A percentile compares a stretch with the other conserved stretches of the same genome.
Evolutionary conservation across 1,284 basidiomycete genomes (phyloP).

Genomic region (Bjerkandera adusta): DNA sequence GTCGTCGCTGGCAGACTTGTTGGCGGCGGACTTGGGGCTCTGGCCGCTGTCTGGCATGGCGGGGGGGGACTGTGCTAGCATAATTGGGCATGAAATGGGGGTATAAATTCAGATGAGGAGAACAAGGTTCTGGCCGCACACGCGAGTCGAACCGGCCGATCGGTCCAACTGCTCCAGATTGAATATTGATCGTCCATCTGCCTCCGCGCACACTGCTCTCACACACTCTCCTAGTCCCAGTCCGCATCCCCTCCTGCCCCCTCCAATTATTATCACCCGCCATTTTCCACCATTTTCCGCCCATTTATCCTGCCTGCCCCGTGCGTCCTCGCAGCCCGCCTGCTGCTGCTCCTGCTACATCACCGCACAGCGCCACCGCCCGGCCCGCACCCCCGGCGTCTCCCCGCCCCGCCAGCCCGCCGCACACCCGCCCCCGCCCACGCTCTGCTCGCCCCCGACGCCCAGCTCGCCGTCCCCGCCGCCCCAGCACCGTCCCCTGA

Average conservation of each 20-base stretch:
- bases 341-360: too few relatives aligned
- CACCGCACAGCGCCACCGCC: too few relatives aligned
- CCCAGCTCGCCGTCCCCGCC: neutral
- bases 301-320: neutral
- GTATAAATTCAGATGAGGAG: constrained; percentile 19
- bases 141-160: constrained; percentile 16
- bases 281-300: neutral
- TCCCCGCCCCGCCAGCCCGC: neutral
- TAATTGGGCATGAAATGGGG: constrained; percentile 22
- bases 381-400: neutral
- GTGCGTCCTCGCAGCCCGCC: too few relatives aligned
- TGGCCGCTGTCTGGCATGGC: constrained; percentile 26
- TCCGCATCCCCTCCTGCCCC: neutral
- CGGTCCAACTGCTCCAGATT: neutral
- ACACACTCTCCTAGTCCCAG: neutral
- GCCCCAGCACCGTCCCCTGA: constrained; percentile 26
- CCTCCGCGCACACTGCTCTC: neutral
- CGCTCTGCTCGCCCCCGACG: neutral
- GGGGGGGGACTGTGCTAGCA: constrained; percentile 28
- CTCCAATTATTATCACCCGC: neutral
- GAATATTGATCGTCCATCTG: neutral
- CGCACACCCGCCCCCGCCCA: neutral
- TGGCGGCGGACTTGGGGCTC: constrained; percentile 27
- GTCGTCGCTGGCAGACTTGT: constrained; percentile 39
- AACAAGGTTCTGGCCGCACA: constrained; percentile 6